These are phyloP conservation scores for Schizopora paradoxa DNA, from an alignment of 1,284 basidiomycete species.

Conservation along the genomic window DNA sequence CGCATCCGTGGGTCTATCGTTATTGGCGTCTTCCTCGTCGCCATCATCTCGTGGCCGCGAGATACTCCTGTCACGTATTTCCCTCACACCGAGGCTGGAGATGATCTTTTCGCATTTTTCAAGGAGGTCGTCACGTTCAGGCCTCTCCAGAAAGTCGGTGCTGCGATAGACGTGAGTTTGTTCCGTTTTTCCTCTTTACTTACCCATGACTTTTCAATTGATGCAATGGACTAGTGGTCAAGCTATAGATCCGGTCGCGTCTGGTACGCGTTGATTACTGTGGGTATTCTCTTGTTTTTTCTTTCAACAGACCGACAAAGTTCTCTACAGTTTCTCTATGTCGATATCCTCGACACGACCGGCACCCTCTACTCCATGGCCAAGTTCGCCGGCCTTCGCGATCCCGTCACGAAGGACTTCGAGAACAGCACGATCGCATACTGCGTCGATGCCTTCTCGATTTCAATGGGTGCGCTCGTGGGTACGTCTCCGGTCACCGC, in stretches of 20 bases:
- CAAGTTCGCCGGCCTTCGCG: constrained; percentile 40
- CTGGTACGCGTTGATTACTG: constrained; percentile 38
- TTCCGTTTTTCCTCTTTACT: not conserved
- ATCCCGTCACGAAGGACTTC: constrained; percentile 40
- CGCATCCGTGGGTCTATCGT: constrained; percentile 40
- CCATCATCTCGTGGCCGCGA: constrained; percentile 44
- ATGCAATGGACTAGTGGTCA: not conserved
- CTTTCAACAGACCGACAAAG: constrained; percentile 12
- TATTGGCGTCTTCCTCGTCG: constrained; percentile 38
- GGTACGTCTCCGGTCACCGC: constrained; percentile 42
- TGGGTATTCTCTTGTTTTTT: constrained; percentile 1
- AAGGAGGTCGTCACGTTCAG: constrained; percentile 40
- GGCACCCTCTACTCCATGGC: constrained; percentile 45
- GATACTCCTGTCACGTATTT: constrained; percentile 39
- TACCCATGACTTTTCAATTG: not conserved
- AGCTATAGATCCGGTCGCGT: constrained; percentile 30
- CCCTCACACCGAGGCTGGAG: constrained; percentile 35
- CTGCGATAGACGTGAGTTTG: constrained; percentile 17
- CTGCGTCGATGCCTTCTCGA: constrained; percentile 33
- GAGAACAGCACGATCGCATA: constrained; percentile 42
- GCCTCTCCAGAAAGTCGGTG: constrained; percentile 29
- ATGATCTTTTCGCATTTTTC: constrained; percentile 42
- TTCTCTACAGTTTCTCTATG: constrained; percentile 37
- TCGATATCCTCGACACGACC: constrained; percentile 34
- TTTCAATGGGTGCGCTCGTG: constrained; percentile 35